Conservation (phyloP, 176 grass and related monocot genomes). For the Hordeum marinum region DNA sequence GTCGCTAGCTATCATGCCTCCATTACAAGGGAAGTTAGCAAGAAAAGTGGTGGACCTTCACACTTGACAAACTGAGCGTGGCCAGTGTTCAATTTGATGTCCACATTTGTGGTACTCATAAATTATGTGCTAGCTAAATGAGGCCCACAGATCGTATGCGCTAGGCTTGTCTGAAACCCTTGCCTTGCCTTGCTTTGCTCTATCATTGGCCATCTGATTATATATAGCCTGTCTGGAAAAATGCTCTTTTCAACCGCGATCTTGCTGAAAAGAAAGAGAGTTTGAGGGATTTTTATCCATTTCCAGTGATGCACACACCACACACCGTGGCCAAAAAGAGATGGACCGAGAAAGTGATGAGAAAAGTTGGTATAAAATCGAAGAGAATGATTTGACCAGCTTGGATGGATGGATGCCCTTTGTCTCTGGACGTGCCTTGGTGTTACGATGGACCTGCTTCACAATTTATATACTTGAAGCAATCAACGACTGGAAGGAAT, state of each 20-base stretch:
- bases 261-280: background rate
- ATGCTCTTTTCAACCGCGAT: constrained; percentile 1
- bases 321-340: constrained; percentile 10
- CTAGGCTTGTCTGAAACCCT: background rate
- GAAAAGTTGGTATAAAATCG: background rate
- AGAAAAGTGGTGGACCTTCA: background rate
- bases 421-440: background rate
- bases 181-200: background rate
- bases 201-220: background rate
- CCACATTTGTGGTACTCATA: background rate
- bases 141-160: background rate
- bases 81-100: background rate
- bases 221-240: background rate
- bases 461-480: background rate
- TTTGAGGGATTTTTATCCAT: background rate
- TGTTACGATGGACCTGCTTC: background rate
- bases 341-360: background rate
- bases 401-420: background rate
- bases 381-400: constrained; percentile 1
- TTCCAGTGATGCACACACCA: background rate
- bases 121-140: too few relatives aligned
- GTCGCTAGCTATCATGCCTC: background rate
- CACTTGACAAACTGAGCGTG: background rate
- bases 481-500: background rate
- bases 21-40: constrained; percentile 12